A percentile compares a stretch with the other conserved stretches of the same genome.
phyloP scores from a whole-genome alignment of 805 yeast genomes.

The Ogataea nakhonphanomensis region DNA sequence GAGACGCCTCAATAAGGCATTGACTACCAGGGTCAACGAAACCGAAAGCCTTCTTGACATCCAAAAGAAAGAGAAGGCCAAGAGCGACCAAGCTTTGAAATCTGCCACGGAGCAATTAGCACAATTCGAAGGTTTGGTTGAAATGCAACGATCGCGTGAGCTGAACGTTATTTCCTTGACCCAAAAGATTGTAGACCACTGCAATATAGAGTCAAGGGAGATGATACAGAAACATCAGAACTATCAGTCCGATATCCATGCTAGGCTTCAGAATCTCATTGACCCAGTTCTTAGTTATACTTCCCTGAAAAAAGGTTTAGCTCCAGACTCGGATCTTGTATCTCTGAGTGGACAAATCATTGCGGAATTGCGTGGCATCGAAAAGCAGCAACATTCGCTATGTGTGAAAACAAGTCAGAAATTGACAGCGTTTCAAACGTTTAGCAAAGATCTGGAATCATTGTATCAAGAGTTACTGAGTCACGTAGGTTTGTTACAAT shows the following conservation, averaged over 20 bases:
- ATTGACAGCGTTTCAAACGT: conserved; percentile 11
- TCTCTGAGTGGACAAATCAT: conserved; percentile 1
- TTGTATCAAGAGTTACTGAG: conserved; percentile 1
- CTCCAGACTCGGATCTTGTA: not conserved
- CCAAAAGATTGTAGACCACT: conserved; percentile 24
- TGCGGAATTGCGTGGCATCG: conserved; percentile 3
- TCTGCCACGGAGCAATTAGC: conserved; percentile 32
- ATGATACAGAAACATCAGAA: conserved; percentile 21
- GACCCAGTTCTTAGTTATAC: conserved; percentile 15
- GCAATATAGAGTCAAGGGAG: conserved; percentile 27
- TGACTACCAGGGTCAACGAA: conserved; percentile 36
- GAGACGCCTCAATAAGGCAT: conserved; percentile 38
- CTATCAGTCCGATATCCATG: conserved; percentile 14
- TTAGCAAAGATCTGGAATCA: conserved; percentile 8
- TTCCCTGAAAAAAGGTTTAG: not conserved
- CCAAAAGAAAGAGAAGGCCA: conserved; percentile 24
- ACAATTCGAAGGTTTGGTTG: conserved; percentile 33
- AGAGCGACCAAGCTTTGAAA: conserved; percentile 14
- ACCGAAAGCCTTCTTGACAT: conserved; percentile 16
- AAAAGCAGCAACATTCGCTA: conserved; percentile 9
- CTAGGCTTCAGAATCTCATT: conserved; percentile 15
- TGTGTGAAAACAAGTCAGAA: conserved; percentile 6
- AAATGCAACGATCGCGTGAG: conserved; percentile 17
- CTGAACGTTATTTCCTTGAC: conserved; percentile 10
- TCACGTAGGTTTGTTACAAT: not conserved